A percentile compares a stretch with the other conserved stretches of the same genome.
Conservation (phyloP, 192 early-diverging fungal genomes). For the Oehlia diaphana region DNA sequence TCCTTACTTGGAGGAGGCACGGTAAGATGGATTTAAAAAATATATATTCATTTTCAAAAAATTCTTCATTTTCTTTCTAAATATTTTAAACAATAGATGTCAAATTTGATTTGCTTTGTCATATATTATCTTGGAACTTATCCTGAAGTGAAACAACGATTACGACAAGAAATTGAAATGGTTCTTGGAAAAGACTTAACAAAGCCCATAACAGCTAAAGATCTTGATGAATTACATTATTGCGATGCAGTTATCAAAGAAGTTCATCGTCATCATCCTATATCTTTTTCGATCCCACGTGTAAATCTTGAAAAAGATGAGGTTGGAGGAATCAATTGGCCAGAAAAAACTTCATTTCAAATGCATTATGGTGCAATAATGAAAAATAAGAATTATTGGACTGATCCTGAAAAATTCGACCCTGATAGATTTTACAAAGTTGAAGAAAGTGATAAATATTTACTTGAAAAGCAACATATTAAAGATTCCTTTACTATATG, state of each 20-base stretch:
- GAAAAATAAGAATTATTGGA: not conserved
- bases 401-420: not conserved
- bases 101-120: not conserved
- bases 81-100: no score
- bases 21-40: no score
- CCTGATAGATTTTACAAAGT: not conserved
- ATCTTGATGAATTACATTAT: not conserved
- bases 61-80: no score
- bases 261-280: not conserved
- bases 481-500: no score
- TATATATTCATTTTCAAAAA: no score
- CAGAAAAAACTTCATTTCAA: not conserved
- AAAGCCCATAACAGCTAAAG: not conserved
- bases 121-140: conserved; percentile 1
- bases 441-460: no score
- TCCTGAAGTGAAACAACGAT: not conserved
- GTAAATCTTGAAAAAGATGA: not conserved
- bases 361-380: not conserved
- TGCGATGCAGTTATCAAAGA: conserved; percentile 19
- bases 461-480: no score
- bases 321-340: conserved; percentile 1
- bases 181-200: not conserved
- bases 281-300: not conserved
- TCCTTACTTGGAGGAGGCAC: no score
- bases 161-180: not conserved